Percentiles rank a stretch among this genome's conserved stretches.
Conservation (phyloP, 1,284 basidiomycete species). For the Ustilago loliicola region DNA sequence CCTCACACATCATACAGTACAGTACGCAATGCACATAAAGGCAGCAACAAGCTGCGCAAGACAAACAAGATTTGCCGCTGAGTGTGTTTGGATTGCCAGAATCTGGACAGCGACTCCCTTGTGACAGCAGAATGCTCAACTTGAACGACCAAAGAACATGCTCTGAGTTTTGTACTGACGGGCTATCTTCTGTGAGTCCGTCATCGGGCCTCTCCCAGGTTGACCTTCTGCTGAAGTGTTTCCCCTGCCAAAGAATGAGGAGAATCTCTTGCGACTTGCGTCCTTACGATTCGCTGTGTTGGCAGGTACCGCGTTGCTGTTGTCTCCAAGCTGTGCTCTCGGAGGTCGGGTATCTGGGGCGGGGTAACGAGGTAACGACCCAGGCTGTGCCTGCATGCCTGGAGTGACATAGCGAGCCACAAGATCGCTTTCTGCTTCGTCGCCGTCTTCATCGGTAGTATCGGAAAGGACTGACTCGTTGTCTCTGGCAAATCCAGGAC, state of each 20-base stretch:
- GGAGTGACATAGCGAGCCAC: neutral
- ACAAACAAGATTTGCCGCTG: neutral
- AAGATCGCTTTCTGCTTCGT: neutral
- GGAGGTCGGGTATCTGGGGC: neutral
- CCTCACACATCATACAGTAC: neutral
- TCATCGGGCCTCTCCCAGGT: constrained; percentile 8
- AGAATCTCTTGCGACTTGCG: constrained; percentile 22
- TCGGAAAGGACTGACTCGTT: constrained; percentile 45
- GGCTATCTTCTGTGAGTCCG: constrained; percentile 30
- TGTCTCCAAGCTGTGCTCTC: neutral
- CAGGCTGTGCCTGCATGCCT: neutral
- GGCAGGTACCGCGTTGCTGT: neutral
- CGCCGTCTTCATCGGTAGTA: constrained; percentile 48
- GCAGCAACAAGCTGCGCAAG: no score
- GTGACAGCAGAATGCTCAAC: neutral
- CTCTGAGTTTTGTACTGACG: constrained; percentile 33
- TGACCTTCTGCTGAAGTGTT: neutral
- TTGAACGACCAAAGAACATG: constrained; percentile 15
- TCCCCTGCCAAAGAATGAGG: constrained; percentile 24
- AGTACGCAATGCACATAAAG: neutral
- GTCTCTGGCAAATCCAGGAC: constrained; percentile 41
- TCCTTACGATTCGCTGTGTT: neutral
- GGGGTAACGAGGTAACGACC: neutral
- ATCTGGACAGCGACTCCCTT: neutral
- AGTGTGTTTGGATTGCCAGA: neutral